Percentiles rank a stretch among this genome's conserved stretches.
These are phyloP conservation scores for Usnea hakonensis DNA, from an alignment of 495 filamentous ascomycete species.

Conservation along the genomic window DNA sequence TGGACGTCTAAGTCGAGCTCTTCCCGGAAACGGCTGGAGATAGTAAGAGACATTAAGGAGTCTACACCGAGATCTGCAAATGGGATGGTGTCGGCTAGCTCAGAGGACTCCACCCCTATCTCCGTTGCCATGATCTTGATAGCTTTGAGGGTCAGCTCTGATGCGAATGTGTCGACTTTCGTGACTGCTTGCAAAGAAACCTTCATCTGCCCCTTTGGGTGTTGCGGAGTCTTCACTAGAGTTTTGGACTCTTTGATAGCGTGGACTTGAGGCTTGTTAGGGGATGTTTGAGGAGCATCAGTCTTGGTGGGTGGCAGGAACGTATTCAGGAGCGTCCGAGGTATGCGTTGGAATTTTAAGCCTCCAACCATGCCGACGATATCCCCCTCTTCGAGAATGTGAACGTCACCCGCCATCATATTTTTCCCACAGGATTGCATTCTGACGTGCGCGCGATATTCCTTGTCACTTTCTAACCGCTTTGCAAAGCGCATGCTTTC, in stretches of 20 bases:
- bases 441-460: constrained; percentile 36
- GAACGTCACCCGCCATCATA: constrained; percentile 46
- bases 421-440: constrained; percentile 39
- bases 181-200: not conserved
- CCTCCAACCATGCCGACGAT: constrained; percentile 34
- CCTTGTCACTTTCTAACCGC: constrained; percentile 20
- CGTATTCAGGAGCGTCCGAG: constrained; percentile 24
- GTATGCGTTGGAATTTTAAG: constrained; percentile 30
- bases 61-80: constrained; percentile 45
- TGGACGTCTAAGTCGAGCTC: constrained; percentile 31
- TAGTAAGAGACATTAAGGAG: constrained; percentile 41
- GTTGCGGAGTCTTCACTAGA: not conserved
- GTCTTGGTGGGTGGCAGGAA: constrained; percentile 23
- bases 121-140: constrained; percentile 24
- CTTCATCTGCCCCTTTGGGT: not conserved
- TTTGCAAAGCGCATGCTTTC: constrained; percentile 30
- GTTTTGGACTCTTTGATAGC: not conserved
- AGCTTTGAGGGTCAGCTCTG: not conserved
- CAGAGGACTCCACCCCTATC: constrained; percentile 16
- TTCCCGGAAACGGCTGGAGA: constrained; percentile 33
- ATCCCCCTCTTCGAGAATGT: constrained; percentile 40
- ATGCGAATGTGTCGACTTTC: not conserved
- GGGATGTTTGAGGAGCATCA: not conserved
- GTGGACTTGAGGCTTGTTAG: not conserved
- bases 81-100: constrained; percentile 26